Percentiles rank a stretch among this genome's conserved stretches.
Conservation (phyloP, 345 rosid genomes). For the Brassica juncea region DNA sequence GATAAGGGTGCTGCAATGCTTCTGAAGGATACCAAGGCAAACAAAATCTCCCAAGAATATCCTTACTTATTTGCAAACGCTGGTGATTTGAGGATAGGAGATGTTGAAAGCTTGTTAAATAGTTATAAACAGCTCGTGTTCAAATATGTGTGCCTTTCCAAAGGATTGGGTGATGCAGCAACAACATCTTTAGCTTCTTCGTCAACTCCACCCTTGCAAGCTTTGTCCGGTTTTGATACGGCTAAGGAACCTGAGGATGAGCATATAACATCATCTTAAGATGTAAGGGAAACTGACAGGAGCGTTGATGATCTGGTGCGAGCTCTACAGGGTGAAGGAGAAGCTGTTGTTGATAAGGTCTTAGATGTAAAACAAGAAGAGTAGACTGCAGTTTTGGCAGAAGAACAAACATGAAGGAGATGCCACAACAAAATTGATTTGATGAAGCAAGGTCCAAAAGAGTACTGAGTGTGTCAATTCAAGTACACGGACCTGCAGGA, state of each 20-base stretch:
- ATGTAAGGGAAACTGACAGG: conserved; percentile 27
- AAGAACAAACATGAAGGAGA: conserved; percentile 18
- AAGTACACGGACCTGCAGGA: conserved; percentile 1
- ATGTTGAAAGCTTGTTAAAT: conserved; percentile 76
- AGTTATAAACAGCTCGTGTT: conserved; percentile 57
- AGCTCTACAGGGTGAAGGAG: conserved; percentile 36
- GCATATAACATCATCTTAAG: conserved; percentile 7
- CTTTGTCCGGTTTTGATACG: conserved; percentile 28
- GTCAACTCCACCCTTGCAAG: conserved; percentile 29
- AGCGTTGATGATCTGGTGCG: conserved; percentile 40
- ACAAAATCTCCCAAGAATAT: conserved; percentile 59
- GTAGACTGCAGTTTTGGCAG: not conserved
- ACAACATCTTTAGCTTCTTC: conserved; percentile 32
- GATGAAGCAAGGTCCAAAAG: conserved; percentile 15
- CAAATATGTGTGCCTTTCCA: conserved; percentile 41
- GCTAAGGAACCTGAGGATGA: conserved; percentile 23
- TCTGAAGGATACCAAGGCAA: conserved; percentile 61
- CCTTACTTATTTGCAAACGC: conserved; percentile 70
- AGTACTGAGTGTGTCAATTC: conserved; percentile 1
- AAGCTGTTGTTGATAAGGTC: conserved; percentile 15
- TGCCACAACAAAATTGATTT: not conserved
- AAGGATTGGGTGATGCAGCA: conserved; percentile 33
- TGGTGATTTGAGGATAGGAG: conserved; percentile 74
- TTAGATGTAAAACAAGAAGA: conserved; percentile 30
- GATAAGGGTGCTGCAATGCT: conserved; percentile 70